Conservation (phyloP, 805 yeast species). For the Spathaspora sp. region DNA sequence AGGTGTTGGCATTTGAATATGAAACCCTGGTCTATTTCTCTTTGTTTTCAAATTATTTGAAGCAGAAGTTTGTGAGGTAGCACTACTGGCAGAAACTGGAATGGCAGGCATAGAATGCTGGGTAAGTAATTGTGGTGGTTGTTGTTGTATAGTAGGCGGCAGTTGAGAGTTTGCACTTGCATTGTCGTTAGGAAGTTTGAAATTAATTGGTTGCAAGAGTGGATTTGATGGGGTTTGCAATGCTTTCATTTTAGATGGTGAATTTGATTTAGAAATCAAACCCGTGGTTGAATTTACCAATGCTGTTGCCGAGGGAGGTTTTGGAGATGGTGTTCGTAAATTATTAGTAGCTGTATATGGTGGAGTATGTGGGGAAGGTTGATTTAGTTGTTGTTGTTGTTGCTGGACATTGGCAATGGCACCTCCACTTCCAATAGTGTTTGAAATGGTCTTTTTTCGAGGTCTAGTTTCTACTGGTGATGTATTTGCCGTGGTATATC, state of each 20-base stretch:
- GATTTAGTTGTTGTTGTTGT: slow-evolving; percentile 20
- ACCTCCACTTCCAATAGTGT: slow-evolving; percentile 22
- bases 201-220: slow-evolving; percentile 53
- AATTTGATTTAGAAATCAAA: slow-evolving; percentile 18
- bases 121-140: slow-evolving; percentile 6
- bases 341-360: slow-evolving; percentile 35
- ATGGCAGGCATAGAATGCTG: slow-evolving; percentile 9
- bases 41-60: slow-evolving; percentile 4
- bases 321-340: slow-evolving; percentile 35
- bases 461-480: slow-evolving; percentile 24
- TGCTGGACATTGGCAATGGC: slow-evolving; percentile 17
- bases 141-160: slow-evolving; percentile 5
- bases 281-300: slow-evolving; percentile 9
- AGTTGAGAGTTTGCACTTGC: slow-evolving; percentile 1
- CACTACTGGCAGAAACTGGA: slow-evolving; percentile 2
- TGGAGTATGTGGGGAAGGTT: slow-evolving; percentile 28
- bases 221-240: slow-evolving; percentile 43
- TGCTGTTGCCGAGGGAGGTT: slow-evolving; percentile 20
- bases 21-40: slow-evolving; percentile 33
- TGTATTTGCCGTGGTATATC: slow-evolving; percentile 14
- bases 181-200: slow-evolving; percentile 20
- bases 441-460: slow-evolving; percentile 37
- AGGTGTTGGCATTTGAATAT: slow-evolving; percentile 76
- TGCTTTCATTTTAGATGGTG: slow-evolving; percentile 51
- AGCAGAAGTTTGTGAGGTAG: slow-evolving; percentile 8